Evolutionary conservation across 345 rosid species (phyloP).

Genomic region (Chamaenerion angustifolium): DNA sequence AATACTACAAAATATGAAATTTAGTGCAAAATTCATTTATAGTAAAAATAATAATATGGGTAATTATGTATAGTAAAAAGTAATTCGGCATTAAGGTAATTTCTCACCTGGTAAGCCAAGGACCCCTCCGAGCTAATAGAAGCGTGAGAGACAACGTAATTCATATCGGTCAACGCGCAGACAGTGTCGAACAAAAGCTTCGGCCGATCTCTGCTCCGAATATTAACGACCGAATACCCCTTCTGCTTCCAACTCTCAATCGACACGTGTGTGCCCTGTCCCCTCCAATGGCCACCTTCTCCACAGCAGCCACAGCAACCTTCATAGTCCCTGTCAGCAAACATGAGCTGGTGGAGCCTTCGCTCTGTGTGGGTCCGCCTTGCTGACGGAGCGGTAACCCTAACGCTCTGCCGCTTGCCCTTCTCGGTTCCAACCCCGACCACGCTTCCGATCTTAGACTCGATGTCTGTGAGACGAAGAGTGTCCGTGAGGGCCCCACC

Average conservation of each 20-base stretch:
- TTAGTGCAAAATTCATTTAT: no score
- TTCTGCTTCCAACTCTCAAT: slow-evolving; percentile 58
- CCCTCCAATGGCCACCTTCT: slow-evolving; percentile 16
- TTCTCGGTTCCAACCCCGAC: slow-evolving; percentile 49
- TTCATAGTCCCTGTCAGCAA: slow-evolving; percentile 42
- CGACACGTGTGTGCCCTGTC: slow-evolving; percentile 35
- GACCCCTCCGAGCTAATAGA: slow-evolving; percentile 50
- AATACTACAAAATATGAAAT: no score
- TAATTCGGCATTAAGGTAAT: not conserved
- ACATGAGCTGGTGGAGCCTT: slow-evolving; percentile 82
- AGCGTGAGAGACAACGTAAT: slow-evolving; percentile 81
- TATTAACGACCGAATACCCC: slow-evolving; percentile 59
- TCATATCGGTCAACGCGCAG: slow-evolving; percentile 61
- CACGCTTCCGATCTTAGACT: slow-evolving; percentile 44
- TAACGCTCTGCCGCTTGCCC: slow-evolving; percentile 43
- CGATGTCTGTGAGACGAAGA: slow-evolving; percentile 25
- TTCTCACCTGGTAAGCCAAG: slow-evolving; percentile 54
- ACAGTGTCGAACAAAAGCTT: slow-evolving; percentile 78
- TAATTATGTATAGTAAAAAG: no score
- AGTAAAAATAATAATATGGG: no score
- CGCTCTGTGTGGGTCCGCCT: slow-evolving; percentile 65
- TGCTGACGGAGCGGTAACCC: slow-evolving; percentile 27
- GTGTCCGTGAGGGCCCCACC: slow-evolving; percentile 49
- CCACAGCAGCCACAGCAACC: slow-evolving; percentile 40
- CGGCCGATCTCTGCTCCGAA: slow-evolving; percentile 60